Evolutionary conservation across 768 basidiomycete genomes (phyloP), one percentile per base, ranked within the genome.

Genomic region (Collybiopsis confluens): DNA sequence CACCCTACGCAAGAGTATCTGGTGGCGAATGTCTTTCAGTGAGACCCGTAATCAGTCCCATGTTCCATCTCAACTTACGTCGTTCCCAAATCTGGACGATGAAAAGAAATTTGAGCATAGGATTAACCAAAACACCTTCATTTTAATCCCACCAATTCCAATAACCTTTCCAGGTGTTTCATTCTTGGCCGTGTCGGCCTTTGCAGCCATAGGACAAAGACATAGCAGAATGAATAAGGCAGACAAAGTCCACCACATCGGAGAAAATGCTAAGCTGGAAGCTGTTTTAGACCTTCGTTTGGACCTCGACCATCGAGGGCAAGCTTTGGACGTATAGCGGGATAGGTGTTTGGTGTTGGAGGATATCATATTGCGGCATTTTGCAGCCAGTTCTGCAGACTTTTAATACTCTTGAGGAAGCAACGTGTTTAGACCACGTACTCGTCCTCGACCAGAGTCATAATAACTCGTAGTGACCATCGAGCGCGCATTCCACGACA

Each of bases 301-400:
- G 44, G n/a, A 5, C 21, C 27, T 45, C 44, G 44, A 45, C 20
- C 44, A 16, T 6, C 40, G 40, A 5, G 16, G n/a, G 40, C 40
- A n/a, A 23, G 6, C 21, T 18, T n/a, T 42, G 8, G 40, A 16
- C 21, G n/a, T 42, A 42, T 5, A 23, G 6, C 16, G 40, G n/a
- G n/a, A 2, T 67, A 59, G 1, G 58, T 58, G 59, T 57, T 54
- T 45, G 30, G 5, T 33, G 30, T 33, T 33, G 13, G n/a, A n/a
- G n/a, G n/a, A n/a, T n/a, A n/a, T n/a, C n/a, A n/a, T n/a, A n/a
- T n/a, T n/a, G n/a, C n/a, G n/a, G n/a, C n/a, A n/a, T n/a, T n/a
- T n/a, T n/a, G n/a, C n/a, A n/a, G n/a, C n/a, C n/a, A n/a, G n/a
- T n/a, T n/a, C n/a, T n/a, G n/a, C n/a, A n/a, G n/a, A n/a, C n/a